Percentiles rank a stretch among this genome's conserved stretches.
These are phyloP conservation scores for Evansstolkia leycettana DNA, from an alignment of 495 filamentous ascomycete species.

Conservation along the genomic window DNA sequence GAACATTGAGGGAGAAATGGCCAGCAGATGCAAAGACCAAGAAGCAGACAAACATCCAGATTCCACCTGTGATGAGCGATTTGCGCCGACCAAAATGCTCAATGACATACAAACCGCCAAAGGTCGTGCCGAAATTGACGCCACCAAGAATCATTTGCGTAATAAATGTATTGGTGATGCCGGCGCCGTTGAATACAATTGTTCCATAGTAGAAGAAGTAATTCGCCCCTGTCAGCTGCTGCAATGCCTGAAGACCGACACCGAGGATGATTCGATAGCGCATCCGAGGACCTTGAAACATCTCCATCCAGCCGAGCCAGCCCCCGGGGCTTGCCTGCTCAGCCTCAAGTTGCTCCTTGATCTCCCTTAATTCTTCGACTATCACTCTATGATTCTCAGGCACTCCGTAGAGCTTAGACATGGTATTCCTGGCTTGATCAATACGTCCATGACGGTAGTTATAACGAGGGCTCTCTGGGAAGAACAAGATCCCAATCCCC, in stretches of 20 bases:
- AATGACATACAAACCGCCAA: slow-evolving; percentile 60
- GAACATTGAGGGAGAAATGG: slow-evolving; percentile 46
- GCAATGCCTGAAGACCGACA: slow-evolving; percentile 49
- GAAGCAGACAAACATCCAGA: slow-evolving; percentile 60
- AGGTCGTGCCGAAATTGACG: slow-evolving; percentile 63
- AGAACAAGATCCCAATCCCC: slow-evolving; percentile 54
- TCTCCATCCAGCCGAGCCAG: slow-evolving; percentile 45
- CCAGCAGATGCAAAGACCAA: slow-evolving; percentile 60
- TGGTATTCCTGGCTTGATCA: slow-evolving; percentile 51
- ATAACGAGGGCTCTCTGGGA: slow-evolving; percentile 60
- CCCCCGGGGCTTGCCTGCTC: slow-evolving; percentile 34
- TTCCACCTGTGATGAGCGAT: slow-evolving; percentile 51
- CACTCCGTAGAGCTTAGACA: slow-evolving; percentile 59
- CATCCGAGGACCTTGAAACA: slow-evolving; percentile 61
- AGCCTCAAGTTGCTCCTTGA: slow-evolving; percentile 44
- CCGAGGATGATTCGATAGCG: slow-evolving; percentile 57
- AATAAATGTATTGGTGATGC: slow-evolving; percentile 55
- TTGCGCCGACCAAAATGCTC: slow-evolving; percentile 59
- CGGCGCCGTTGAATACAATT: slow-evolving; percentile 57
- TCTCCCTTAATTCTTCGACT: slow-evolving; percentile 53
- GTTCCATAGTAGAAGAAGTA: slow-evolving; percentile 65
- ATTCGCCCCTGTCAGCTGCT: slow-evolving; percentile 30
- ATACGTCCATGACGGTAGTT: slow-evolving; percentile 52
- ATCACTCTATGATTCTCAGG: slow-evolving; percentile 50
- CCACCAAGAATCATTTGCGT: slow-evolving; percentile 62